These are phyloP conservation scores for Phoma sp. DNA, from an alignment of 2,329 filamentous ascomycete genomes.

Conservation along the genomic window DNA sequence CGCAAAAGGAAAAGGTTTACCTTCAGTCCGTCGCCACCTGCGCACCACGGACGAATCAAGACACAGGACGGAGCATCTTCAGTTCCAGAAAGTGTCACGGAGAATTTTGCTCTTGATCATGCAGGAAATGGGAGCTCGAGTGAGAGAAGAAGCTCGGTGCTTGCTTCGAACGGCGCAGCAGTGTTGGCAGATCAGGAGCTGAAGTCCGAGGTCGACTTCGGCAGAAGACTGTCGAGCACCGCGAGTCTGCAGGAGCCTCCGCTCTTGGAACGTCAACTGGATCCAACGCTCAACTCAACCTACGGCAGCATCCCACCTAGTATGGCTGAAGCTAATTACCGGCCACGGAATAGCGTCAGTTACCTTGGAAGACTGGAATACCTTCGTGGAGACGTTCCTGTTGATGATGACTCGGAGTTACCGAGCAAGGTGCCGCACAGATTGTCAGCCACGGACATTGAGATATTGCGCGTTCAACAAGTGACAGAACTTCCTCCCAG, in stretches of 20 bases:
- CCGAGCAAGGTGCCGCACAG: conserved; percentile 37
- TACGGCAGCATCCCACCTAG: conserved; percentile 21
- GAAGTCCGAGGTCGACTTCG: conserved; percentile 27
- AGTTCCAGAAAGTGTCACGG: conserved; percentile 17
- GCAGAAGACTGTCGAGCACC: conserved; percentile 29
- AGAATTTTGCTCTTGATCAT: conserved; percentile 9
- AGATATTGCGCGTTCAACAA: conserved; percentile 36
- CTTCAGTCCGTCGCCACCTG: conserved; percentile 38
- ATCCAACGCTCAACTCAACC: conserved; percentile 25
- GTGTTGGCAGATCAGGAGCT: conserved; percentile 19
- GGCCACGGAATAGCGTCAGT: conserved; percentile 33
- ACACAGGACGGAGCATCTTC: conserved; percentile 18
- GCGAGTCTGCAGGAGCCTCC: conserved; percentile 30
- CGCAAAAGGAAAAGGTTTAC: conserved; percentile 43
- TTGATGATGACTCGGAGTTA: conserved; percentile 40
- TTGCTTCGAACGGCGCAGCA: conserved; percentile 6
- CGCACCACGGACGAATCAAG: conserved; percentile 18
- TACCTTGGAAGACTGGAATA: conserved; percentile 44
- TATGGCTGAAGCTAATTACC: conserved; percentile 22
- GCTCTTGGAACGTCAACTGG: conserved; percentile 23
- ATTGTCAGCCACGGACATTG: conserved; percentile 36
- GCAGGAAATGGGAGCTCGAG: conserved; percentile 7
- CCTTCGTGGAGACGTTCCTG: conserved; percentile 41
- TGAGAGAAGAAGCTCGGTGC: conserved; percentile 6
- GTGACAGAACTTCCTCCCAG: conserved; percentile 39